Evolutionary conservation across 257 asterid genomes (phyloP), one percentile per base, ranked within the genome.

Genomic region (Linderniella brevidens): DNA sequence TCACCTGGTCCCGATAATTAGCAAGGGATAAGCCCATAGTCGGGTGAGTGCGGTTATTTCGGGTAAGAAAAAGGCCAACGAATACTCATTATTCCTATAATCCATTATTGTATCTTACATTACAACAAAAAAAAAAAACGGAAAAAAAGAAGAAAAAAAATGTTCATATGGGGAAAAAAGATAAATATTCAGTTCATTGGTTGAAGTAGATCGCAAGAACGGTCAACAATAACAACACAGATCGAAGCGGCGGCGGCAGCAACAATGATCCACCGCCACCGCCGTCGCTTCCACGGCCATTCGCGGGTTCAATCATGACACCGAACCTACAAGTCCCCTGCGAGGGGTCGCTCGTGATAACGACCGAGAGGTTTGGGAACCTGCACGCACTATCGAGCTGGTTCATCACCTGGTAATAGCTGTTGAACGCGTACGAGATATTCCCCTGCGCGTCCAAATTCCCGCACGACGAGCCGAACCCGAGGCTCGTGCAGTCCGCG

Each of bases 401-500:
- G 50, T 78, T 48, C 1, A 54, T 53, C 15, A 45, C 65, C 70
- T 81, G 93, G 67, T 72, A 81, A 46, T 81, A 81, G 56, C 83
- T 78, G 50, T 81, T 78, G 42, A 75, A 81, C 1, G 93, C 92
- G 48, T 63, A 75, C 1, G 93, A 81, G 41, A 73, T 51, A 49
- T 81, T 81, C 49, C 68, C 66, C 12, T 41, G 59, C 0, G 65
- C 66, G 38, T 78, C 76, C 49, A 81, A 41, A 55, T 63, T 65
- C 16, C 60, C 50, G 18, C 93, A 81, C 0, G 93, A 81, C 15
- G 75, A 59, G 4, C 80, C 76, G 1, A 53, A 69, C 5, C 90
- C 92, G 1, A 81, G 74, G 32, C 80, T 70, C 3, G 92, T 81
- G 72, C 93, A 81, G 53, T 81, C 93, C 1, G 74, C 86, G 3